phyloP scores from a whole-genome alignment of 352 stramenopile genomes.

The Globisporangium polare region DNA sequence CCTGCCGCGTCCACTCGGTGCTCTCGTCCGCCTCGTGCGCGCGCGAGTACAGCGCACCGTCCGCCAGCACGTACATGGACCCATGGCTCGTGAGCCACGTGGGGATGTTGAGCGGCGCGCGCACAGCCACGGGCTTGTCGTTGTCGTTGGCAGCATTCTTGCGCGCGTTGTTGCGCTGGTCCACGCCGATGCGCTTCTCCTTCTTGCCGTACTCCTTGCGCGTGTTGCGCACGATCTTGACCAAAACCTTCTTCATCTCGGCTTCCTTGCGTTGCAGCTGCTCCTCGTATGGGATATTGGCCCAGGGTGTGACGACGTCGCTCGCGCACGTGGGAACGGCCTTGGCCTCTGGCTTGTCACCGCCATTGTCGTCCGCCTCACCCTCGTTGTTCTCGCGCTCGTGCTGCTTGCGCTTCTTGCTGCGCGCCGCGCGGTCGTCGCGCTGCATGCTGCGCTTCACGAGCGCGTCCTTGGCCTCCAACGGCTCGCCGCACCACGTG shows the following conservation, averaged over 20 bases:
- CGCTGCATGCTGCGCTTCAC: conserved; percentile 51
- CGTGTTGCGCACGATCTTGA: conserved; percentile 82
- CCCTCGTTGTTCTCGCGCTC: conserved; percentile 21
- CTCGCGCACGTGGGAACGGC: conserved; percentile 41
- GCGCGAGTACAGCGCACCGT: conserved; percentile 54
- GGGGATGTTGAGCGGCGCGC: conserved; percentile 42
- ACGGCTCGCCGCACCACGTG: conserved; percentile 58
- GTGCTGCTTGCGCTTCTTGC: conserved; percentile 27
- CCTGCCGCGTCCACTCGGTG: conserved; percentile 39
- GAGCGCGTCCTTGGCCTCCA: conserved; percentile 77
- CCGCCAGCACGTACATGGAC: conserved; percentile 63
- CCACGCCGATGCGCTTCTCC: conserved; percentile 65
- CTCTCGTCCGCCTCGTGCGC: conserved; percentile 42
- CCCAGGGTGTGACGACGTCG: conserved; percentile 84
- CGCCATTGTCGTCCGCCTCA: neutral
- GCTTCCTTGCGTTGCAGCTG: conserved; percentile 83
- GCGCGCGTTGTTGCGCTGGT: conserved; percentile 49
- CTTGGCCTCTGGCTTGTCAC: neutral
- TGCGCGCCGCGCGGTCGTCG: conserved; percentile 3
- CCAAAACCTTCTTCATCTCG: conserved; percentile 89
- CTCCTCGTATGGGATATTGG: conserved; percentile 68
- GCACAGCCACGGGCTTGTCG: neutral
- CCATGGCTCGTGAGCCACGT: conserved; percentile 75
- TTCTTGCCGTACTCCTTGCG: conserved; percentile 86
- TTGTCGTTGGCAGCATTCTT: conserved; percentile 60